Evolutionary conservation across 495 filamentous ascomycete species (phyloP).

Genomic region (Lepidopterella palustris): DNA sequence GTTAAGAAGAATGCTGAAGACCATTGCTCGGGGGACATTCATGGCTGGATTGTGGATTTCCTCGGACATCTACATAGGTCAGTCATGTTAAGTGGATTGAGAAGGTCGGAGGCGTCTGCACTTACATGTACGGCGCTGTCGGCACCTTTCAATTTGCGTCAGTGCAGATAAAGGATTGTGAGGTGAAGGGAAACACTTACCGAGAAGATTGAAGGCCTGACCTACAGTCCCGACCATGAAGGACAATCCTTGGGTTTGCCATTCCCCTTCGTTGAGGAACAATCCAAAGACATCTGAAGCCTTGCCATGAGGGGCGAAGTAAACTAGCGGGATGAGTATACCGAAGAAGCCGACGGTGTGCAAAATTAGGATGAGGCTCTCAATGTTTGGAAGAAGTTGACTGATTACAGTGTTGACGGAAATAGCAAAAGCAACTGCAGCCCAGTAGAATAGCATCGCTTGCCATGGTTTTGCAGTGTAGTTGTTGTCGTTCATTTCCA

Average conservation of each 20-base stretch:
- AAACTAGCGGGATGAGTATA: slow-evolving; percentile 17
- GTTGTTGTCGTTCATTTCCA: not conserved
- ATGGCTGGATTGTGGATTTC: slow-evolving; percentile 28
- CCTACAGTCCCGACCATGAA: slow-evolving; percentile 13
- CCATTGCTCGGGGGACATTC: slow-evolving; percentile 27
- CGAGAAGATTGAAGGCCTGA: slow-evolving; percentile 6
- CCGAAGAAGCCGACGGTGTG: slow-evolving; percentile 14
- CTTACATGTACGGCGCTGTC: slow-evolving; percentile 11
- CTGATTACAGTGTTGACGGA: not conserved
- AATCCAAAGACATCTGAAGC: slow-evolving; percentile 6
- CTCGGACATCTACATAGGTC: slow-evolving; percentile 26
- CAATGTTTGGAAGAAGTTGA: not conserved
- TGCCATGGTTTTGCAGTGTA: not conserved
- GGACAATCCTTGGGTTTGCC: slow-evolving; percentile 3
- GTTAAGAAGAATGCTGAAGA: slow-evolving; percentile 25
- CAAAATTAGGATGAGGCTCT: slow-evolving; percentile 11
- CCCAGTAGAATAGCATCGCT: not conserved
- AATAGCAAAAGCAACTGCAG: not conserved
- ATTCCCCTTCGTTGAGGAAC: slow-evolving; percentile 11
- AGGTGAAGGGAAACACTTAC: not conserved
- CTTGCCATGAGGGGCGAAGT: slow-evolving; percentile 12
- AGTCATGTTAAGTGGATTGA: too few species aligned
- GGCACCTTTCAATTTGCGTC: slow-evolving; percentile 5
- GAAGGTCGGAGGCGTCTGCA: too few species aligned
- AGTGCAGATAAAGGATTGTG: not conserved